These are phyloP conservation scores for Venturia asperata DNA, from an alignment of 2,329 filamentous ascomycete genomes.

Conservation along the genomic window DNA sequence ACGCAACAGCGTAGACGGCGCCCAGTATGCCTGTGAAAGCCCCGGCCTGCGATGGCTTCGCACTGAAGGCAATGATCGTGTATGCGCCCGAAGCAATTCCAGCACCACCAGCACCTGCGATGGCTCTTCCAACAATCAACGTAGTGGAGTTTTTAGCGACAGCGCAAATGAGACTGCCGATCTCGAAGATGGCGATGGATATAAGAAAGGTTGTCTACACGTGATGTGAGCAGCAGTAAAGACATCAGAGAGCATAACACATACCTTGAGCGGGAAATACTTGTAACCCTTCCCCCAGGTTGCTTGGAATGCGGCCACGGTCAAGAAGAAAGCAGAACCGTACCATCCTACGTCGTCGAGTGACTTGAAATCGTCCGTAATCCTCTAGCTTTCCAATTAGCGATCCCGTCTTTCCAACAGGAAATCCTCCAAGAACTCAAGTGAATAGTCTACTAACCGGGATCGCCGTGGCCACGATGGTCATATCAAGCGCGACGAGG, in stretches of 20 bases:
- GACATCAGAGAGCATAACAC: slow-evolving; percentile 25
- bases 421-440: too few relatives aligned
- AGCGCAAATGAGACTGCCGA: slow-evolving; percentile 48
- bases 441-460: slow-evolving; percentile 21
- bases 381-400: slow-evolving; percentile 20
- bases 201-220: slow-evolving; percentile 32
- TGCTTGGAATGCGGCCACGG: slow-evolving; percentile 36
- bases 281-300: slow-evolving; percentile 42
- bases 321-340: slow-evolving; percentile 34
- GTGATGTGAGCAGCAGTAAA: slow-evolving; percentile 24
- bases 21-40: slow-evolving; percentile 34
- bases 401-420: too few relatives aligned
- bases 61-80: slow-evolving; percentile 39
- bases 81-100: slow-evolving; percentile 34
- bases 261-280: slow-evolving; percentile 24
- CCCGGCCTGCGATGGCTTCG: slow-evolving; percentile 36
- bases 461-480: slow-evolving; percentile 34
- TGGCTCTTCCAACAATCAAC: slow-evolving; percentile 35
- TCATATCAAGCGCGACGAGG: slow-evolving; percentile 22
- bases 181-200: slow-evolving; percentile 41
- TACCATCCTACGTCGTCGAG: slow-evolving; percentile 34
- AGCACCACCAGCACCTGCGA: slow-evolving; percentile 36
- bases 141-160: slow-evolving; percentile 28
- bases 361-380: slow-evolving; percentile 32
- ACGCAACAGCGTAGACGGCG: slow-evolving; percentile 31